Conservation (phyloP, 2,329 filamentous ascomycete species). For the Penicillium hesseltinei region DNA sequence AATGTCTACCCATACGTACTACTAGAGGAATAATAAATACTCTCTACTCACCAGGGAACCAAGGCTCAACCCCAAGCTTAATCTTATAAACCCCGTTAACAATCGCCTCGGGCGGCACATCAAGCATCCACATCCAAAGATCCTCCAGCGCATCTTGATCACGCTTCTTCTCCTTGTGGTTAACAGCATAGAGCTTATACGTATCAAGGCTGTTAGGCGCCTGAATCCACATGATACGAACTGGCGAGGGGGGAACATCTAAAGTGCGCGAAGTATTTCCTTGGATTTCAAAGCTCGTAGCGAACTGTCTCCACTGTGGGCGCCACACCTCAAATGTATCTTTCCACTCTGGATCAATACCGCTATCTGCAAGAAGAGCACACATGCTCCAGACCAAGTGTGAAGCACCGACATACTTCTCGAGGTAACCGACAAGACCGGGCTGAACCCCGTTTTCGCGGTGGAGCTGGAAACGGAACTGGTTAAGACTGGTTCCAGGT, state of each 20-base stretch:
- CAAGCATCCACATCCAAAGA: conserved; percentile 1
- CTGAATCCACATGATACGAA: not conserved
- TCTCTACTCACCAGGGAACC: conserved; percentile 1
- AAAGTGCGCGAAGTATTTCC: not conserved
- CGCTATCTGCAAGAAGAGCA: not conserved
- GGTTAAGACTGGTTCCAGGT: not conserved
- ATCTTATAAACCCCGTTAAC: not conserved
- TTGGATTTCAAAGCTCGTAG: not conserved
- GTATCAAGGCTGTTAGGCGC: not conserved
- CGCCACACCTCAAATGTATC: not conserved
- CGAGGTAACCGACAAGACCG: not conserved
- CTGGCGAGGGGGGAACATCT: not conserved
- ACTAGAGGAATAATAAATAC: not conserved
- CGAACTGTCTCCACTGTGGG: not conserved
- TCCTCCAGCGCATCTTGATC: not conserved
- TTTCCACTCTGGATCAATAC: not conserved
- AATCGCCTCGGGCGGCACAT: not conserved
- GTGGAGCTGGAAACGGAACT: not conserved
- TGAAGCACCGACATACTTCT: not conserved
- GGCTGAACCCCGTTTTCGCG: not conserved
- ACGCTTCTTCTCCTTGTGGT: not conserved
- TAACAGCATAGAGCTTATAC: not conserved
- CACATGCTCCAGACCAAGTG: conserved; percentile 6
- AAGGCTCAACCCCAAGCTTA: not conserved
- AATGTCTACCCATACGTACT: not conserved